These are phyloP conservation scores for Thyridium curvatum DNA, from an alignment of 2,329 filamentous ascomycete species.

Conservation along the genomic window DNA sequence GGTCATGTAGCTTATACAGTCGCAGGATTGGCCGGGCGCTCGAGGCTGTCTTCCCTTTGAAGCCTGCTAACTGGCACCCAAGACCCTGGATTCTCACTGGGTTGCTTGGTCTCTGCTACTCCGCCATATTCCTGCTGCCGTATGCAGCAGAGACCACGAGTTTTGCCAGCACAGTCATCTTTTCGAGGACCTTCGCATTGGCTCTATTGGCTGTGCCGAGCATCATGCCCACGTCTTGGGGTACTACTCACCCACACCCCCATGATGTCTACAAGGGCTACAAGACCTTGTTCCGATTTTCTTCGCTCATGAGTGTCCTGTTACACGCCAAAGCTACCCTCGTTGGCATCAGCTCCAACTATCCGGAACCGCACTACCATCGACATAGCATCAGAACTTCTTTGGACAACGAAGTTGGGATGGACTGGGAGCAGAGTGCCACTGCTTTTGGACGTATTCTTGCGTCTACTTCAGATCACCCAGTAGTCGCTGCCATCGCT, in stretches of 20 bases:
- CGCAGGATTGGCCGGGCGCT: slow-evolving; percentile 11
- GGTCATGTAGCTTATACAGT: not conserved
- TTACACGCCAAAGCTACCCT: slow-evolving; percentile 39
- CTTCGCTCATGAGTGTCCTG: slow-evolving; percentile 34
- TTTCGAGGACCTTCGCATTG: slow-evolving; percentile 32
- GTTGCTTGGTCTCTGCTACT: slow-evolving; percentile 26
- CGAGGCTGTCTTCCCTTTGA: slow-evolving; percentile 26
- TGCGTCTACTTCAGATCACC: slow-evolving; percentile 47
- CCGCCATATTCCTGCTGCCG: slow-evolving; percentile 28
- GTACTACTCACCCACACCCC: slow-evolving; percentile 32
- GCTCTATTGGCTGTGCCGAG: slow-evolving; percentile 38
- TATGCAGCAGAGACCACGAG: slow-evolving; percentile 30
- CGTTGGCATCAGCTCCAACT: slow-evolving; percentile 36
- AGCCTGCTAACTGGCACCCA: slow-evolving; percentile 37
- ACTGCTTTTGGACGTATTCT: slow-evolving; percentile 38
- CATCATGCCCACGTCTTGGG: slow-evolving; percentile 42
- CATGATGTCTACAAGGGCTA: slow-evolving; percentile 33
- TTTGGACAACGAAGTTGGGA: slow-evolving; percentile 37
- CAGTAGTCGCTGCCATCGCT: slow-evolving; percentile 48
- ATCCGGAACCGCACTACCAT: slow-evolving; percentile 40
- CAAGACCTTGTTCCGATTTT: slow-evolving; percentile 37
- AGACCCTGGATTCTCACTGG: slow-evolving; percentile 13
- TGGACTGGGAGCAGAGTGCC: slow-evolving; percentile 36
- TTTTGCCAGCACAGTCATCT: slow-evolving; percentile 25
- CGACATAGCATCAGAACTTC: slow-evolving; percentile 39